A percentile compares a stretch with the other conserved stretches of the same genome.
phyloP scores from a whole-genome alignment of 495 filamentous ascomycete genomes.

The Tuber brumale region DNA sequence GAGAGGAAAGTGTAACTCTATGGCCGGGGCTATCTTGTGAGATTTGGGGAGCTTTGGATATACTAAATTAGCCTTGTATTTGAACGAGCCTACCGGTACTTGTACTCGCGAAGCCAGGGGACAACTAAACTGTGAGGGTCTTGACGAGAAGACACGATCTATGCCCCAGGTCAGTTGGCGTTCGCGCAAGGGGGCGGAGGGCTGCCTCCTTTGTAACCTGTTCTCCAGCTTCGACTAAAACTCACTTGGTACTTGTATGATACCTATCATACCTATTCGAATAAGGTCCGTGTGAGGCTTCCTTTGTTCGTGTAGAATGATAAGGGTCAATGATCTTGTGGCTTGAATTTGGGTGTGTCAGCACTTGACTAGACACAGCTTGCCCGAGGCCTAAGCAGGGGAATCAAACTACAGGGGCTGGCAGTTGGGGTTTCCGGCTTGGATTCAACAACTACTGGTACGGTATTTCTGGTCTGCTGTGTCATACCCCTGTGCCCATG shows the following conservation, averaged over 20 bases:
- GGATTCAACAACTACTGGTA: not conserved
- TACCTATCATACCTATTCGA: not conserved
- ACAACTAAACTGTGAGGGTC: not conserved
- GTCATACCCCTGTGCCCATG: not conserved
- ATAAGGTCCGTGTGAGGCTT: not conserved
- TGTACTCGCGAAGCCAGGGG: not conserved
- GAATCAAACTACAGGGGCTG: not conserved
- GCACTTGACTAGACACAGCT: not conserved
- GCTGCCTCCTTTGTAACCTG: not conserved
- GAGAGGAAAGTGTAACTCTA: not conserved
- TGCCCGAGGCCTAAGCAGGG: not conserved
- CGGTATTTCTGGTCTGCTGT: not conserved
- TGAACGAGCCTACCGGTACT: not conserved
- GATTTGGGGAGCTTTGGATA: not conserved
- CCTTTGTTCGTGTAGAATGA: not conserved
- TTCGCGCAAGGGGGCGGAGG: not conserved
- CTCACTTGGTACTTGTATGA: not conserved
- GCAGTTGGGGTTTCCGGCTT: not conserved
- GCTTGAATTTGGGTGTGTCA: not conserved
- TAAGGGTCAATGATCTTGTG: not conserved
- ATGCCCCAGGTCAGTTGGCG: not conserved
- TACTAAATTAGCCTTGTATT: not conserved
- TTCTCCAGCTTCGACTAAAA: not conserved
- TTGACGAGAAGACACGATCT: not conserved
- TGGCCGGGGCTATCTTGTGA: not conserved